Percentiles rank a stretch among this genome's conserved stretches.
Evolutionary conservation across 202 grass and related monocot species (phyloP).

Genomic region (Hordeum pubiflorum): DNA sequence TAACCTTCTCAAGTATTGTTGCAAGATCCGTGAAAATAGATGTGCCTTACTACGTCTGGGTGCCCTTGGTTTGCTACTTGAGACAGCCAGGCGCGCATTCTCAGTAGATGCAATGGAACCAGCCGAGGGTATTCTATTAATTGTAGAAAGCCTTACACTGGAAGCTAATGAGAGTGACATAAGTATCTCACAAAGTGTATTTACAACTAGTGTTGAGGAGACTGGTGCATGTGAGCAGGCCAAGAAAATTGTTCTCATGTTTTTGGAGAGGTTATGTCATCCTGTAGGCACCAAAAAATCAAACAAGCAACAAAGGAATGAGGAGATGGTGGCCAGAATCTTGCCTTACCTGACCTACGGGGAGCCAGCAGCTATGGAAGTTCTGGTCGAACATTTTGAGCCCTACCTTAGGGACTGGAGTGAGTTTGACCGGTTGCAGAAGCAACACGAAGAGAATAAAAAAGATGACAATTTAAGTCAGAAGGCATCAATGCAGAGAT

Average conservation of each 20-base stretch:
- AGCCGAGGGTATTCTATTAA: constrained; percentile 93
- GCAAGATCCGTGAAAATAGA: constrained; percentile 94
- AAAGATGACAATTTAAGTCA: constrained; percentile 67
- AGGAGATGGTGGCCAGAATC: constrained; percentile 99
- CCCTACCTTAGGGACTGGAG: constrained; percentile 80
- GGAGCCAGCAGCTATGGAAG: constrained; percentile 85
- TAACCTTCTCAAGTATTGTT: constrained; percentile 90
- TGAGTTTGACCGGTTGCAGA: constrained; percentile 73
- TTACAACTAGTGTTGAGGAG: constrained; percentile 65
- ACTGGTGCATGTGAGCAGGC: constrained; percentile 76
- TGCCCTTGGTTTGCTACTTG: constrained; percentile 77
- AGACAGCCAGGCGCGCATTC: constrained; percentile 86
- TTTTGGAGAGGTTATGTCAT: constrained; percentile 83
- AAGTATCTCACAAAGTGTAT: constrained; percentile 85
- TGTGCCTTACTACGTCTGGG: constrained; percentile 66
- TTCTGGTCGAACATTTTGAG: constrained; percentile 91
- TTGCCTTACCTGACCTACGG: constrained; percentile 96
- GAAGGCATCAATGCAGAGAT: constrained; percentile 59
- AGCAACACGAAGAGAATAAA: constrained; percentile 63
- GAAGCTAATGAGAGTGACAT: constrained; percentile 97
- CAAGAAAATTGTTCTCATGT: constrained; percentile 97
- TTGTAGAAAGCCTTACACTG: constrained; percentile 96
- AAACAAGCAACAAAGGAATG: constrained; percentile 92
- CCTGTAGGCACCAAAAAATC: constrained; percentile 73
- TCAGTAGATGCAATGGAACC: constrained; percentile 88